Evolutionary conservation across 768 basidiomycete genomes (phyloP), one percentile per base, ranked within the genome.

Genomic region (Boletus sp.): DNA sequence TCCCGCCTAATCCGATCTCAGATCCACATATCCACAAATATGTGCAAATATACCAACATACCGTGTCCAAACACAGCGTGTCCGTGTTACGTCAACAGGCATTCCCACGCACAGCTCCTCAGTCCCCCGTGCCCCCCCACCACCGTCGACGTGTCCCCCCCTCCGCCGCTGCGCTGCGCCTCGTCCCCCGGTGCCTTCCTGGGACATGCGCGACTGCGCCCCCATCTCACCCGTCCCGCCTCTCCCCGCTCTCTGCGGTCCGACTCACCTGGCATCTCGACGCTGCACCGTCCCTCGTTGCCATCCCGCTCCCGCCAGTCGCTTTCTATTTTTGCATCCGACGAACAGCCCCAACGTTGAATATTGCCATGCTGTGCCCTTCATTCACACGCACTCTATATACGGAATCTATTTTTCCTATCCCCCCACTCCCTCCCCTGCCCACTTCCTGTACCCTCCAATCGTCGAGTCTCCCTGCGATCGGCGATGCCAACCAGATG

Each of bases 41-140:
- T 15, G 25, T 2, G 43, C 27, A 60, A 53, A 53, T 9, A 70
- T n/a, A 46, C 3, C 19, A 21, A 47, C 11, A 58, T 27, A 59
- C 19, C 34, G 47, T 13, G 27, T 23, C 33, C 58, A 69, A 68
- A 72, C 45, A 47, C 65, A 49, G 60, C 62, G 59, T 67, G 63
- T 71, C 69, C 60, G 54, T 25, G 58, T 72, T 70, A 70, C 69
- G 69, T 70, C 60, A 66, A 69, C 23, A 0, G 6, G 4, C 10
- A 25, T 41, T 68, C 67, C 55, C 69, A 72, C 70, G 69, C 70
- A 72, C 69, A 63, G 69, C 69, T 39, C 25, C 42, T 17, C 45
- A 32, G 34, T 33, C 58, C 57, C 56, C 50, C 50, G 45, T 56
- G 47, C 52, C 58, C 58, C 39, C 38, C 42, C 32, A n/a, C n/a